Evolutionary conservation across 2,329 filamentous ascomycete genomes (phyloP), one percentile per base, ranked within the genome.

Genomic region (Emmonsiellopsis sp.): DNA sequence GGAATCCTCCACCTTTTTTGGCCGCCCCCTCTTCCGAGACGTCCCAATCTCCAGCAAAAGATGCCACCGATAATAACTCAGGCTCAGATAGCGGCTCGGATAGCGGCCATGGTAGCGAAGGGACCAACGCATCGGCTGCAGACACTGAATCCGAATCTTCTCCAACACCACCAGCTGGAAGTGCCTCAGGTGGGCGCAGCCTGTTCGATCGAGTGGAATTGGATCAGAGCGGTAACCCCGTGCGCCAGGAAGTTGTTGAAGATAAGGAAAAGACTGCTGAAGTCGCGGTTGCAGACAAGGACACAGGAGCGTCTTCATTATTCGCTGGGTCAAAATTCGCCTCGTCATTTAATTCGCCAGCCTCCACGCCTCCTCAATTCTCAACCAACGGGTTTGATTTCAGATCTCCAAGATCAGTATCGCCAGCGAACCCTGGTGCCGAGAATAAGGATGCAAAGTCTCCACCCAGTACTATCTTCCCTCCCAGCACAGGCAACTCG

Each of bases 121-220:
- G 58, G 14, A 51, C 57, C 5, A 60, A 60, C 48, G 48, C 60
- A 27, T 52, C 42, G 9, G 49, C 21, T 36, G 40, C 39, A 9
- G 14, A 51, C 27, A 43, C 55, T 47, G 42, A 60, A 53, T 49
- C 56, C 56, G 52, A 49, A 53, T 49, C 53, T 53, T n/a, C 54
- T 27, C 44, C 39, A 32, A 32, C 44, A 31, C 49, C 58, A 7
- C 49, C 58, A 5, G 46, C 51, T 49, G 17, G 61, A 10, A 56
- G 61, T 32, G 53, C 56, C 42, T 48, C 57, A n/a, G 58, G 62
- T 36, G 59, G 65, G 27, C 64, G 65, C 34, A 70, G 66, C 52
- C 57, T 71, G 42, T 71, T 71, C 50, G 68, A 68, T 49, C 63
- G 65, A 43, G 61, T 71, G 6, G 57, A 66, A 52, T 60, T 61